Evolutionary conservation across 1,284 basidiomycete genomes (phyloP), one percentile per base, ranked within the genome.

Genomic region (Boletus holoroseus): DNA sequence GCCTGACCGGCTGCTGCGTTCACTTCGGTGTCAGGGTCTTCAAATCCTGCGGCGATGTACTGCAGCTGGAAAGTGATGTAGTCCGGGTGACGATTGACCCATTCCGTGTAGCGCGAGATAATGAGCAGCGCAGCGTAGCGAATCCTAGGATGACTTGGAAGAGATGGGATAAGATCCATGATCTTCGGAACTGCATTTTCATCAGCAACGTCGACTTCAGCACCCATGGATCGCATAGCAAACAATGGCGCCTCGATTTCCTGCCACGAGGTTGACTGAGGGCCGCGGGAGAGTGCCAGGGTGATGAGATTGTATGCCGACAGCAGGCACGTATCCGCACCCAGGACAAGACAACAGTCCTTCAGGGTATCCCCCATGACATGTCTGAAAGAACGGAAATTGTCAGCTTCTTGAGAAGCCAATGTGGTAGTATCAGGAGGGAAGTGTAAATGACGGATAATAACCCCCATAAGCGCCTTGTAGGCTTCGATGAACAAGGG

Each of bases 321-420:
- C 46, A 85, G 73, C 37, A 99, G 77, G 63, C 96, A 99, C 4
- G 79, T 77, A 42, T 92, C 85, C 2, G 94, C 81, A 27, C 94
- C 91, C 32, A 99, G 80, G 32, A 99, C 94, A 57, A 88, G 83
- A 71, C 96, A 99, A 68, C 96, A 99, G 68, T 99, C 96, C 72
- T 99, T 99, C 59, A 99, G 79, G 5, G 96, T 99, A 68, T 99
- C 95, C 47, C 96, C 96, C 89, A 99, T 99, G 56, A 94, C 84
- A 73, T 99, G 96, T 49, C 96, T 79, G 77, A 99, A 99, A 6
- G 83, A 81, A 22, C 96, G 81, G 77, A 99, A 99, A 63, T 90
- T 88, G 57, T 99, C 96, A 9, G 86, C 80, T 67, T 97, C 95
- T 69, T 95, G 90, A 3, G 86, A 83, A 3, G 80, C 78, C 58